Evolutionary conservation across 768 basidiomycete species (phyloP), one percentile per base, ranked within the genome.

Genomic region (Leccinum variicolor): DNA sequence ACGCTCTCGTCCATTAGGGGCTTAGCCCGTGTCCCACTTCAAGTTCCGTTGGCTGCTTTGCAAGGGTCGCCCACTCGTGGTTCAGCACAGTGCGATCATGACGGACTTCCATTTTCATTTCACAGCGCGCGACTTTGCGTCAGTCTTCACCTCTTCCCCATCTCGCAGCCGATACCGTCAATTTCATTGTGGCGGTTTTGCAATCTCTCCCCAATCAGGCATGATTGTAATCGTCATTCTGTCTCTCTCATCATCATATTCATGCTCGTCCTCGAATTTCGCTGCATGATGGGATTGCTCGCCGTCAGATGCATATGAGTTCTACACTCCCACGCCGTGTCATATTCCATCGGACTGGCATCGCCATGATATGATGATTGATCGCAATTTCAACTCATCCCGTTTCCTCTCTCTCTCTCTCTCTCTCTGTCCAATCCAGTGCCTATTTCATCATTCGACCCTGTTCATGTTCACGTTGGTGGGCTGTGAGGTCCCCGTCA

Each of bases 41-140:
- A 47, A 64, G 62, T 59, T 62, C 62, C 62, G 62, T 46, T 59
- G 36, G 25, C 33, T 17, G 36, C 10, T 10, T 43, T 52, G 19
- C 60, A 52, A 61, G 61, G 61, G 61, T 62, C 61, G 55, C 1
- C 29, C 10, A 14, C 36, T 48, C 59, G 59, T 60, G 56, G 55
- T 52, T n/a, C 28, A 43, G 23, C 29, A 21, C 39, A 55, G 14
- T 39, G 48, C 60, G 54, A 53, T 62, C 55, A 62, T 26, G 57
- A 45, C 53, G 62, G 62, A 41, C 53, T 62, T 62, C 62, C 62
- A 62, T 62, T 62, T 62, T 62, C 62, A 62, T 62, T 64, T 62
- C 46, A 15, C 51, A 46, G 49, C 29, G 28, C 60, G 41, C 39
- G 52, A 41, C 41, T 45, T 51, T 51, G 50, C 61, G 60, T 55